Evolutionary conservation across 306 rosid genomes (phyloP).

Genomic region (Dalbergia oliveri): DNA sequence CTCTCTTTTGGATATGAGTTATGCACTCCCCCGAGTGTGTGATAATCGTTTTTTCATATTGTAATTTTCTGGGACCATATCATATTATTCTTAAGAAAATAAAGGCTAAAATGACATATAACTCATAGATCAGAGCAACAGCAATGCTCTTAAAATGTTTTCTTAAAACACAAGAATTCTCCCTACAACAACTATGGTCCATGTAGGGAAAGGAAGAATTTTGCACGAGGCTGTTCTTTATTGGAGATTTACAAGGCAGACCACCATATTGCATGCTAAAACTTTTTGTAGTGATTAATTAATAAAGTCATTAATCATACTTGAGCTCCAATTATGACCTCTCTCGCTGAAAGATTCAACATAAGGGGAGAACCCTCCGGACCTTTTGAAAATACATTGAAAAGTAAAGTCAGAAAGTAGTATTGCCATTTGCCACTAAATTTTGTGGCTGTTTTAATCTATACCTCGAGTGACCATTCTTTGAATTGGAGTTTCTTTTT

Average conservation of each 20-base stretch:
- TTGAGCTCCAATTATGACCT: not conserved
- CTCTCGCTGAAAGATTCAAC: too few species aligned
- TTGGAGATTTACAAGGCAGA: not conserved
- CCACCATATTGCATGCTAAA: not conserved
- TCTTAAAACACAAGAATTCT: too few species aligned
- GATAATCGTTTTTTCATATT: too few species aligned
- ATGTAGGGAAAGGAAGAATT: not conserved
- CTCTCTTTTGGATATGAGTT: too few species aligned
- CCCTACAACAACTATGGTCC: not conserved
- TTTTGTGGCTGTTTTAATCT: not conserved
- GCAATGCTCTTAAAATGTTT: too few species aligned
- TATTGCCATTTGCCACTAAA: too few species aligned
- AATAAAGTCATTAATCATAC: not conserved
- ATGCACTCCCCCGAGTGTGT: too few species aligned
- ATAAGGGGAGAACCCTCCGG: too few species aligned
- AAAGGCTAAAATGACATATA: too few species aligned
- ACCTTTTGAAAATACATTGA: not conserved
- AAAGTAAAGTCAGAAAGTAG: not conserved
- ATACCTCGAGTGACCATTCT: not conserved
- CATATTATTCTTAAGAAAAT: too few species aligned
- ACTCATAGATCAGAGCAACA: too few species aligned
- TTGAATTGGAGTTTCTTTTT: not conserved
- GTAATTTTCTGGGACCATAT: too few species aligned
- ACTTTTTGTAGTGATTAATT: not conserved
- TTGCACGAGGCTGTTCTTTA: not conserved